A percentile compares a stretch with the other conserved stretches of the same genome.
Evolutionary conservation across 2,329 filamentous ascomycete species (phyloP).

Genomic region (Cladophialophora chaetospira): DNA sequence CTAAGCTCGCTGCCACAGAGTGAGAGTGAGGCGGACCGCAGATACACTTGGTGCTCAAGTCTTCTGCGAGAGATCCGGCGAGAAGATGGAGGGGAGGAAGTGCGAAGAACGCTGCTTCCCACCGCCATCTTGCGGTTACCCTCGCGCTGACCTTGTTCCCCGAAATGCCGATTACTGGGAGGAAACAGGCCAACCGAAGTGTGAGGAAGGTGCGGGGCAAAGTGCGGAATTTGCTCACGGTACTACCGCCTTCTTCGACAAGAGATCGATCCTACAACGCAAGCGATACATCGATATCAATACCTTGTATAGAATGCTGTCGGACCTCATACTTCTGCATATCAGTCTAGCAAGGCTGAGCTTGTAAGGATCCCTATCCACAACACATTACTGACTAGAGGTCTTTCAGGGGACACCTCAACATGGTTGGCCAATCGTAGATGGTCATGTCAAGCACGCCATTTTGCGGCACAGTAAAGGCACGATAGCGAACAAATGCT

Average conservation of each 20-base stretch:
- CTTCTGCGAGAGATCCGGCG: background rate
- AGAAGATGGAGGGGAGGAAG: background rate
- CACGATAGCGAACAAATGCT: too few species aligned
- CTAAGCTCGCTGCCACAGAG: background rate
- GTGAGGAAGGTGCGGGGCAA: background rate
- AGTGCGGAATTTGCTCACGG: too few species aligned
- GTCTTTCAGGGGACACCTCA: background rate
- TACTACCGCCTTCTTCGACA: too few species aligned
- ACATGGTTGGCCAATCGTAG: constrained; percentile 3
- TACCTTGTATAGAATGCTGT: too few species aligned
- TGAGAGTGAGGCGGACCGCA: background rate
- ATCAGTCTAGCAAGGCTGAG: constrained; percentile 20
- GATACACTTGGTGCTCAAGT: background rate
- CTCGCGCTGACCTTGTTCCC: background rate
- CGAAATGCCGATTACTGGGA: background rate
- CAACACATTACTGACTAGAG: constrained; percentile 4
- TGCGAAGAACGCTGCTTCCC: background rate
- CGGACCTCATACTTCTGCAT: background rate
- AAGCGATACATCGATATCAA: background rate
- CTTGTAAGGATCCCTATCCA: constrained; percentile 18
- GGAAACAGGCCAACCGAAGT: background rate
- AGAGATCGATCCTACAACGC: background rate
- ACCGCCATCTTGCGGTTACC: constrained; percentile 6
- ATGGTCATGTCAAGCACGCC: constrained; percentile 1
- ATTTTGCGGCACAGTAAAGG: constrained; percentile 5